Evolutionary conservation across 2,329 filamentous ascomycete genomes (phyloP).

Genomic region (Sclerotinia subarctica): DNA sequence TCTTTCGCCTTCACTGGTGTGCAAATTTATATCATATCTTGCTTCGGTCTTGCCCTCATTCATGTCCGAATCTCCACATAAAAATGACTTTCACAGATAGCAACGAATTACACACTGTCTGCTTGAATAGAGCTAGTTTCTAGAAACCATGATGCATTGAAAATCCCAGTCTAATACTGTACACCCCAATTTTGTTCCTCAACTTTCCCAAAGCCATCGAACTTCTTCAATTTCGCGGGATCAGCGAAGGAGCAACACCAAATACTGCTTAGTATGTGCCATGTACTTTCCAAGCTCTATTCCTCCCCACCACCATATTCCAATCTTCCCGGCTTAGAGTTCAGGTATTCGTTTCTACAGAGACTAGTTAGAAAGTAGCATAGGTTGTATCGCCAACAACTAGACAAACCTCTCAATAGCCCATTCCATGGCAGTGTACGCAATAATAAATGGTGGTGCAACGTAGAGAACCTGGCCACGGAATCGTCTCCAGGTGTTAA

Average conservation of each 20-base stretch:
- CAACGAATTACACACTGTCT: background rate
- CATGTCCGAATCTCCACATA: background rate
- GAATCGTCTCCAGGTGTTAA: conserved; percentile 91
- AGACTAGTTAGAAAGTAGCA: background rate
- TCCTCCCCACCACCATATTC: conserved; percentile 47
- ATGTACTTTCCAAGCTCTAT: conserved; percentile 26
- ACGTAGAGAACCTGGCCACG: conserved; percentile 86
- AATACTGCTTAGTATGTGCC: conserved; percentile 29
- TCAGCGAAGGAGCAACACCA: conserved; percentile 31
- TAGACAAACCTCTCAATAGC: conserved; percentile 78
- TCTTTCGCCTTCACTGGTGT: background rate
- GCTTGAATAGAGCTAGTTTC: background rate
- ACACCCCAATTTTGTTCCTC: conserved; percentile 27
- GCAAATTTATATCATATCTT: background rate
- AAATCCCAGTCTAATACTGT: conserved; percentile 35
- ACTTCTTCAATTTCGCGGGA: conserved; percentile 22
- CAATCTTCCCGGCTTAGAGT: conserved; percentile 70
- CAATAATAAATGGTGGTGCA: conserved; percentile 71
- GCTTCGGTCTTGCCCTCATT: background rate
- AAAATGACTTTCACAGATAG: background rate
- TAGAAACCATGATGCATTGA: conserved; percentile 28
- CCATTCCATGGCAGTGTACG: conserved; percentile 86
- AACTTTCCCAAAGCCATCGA: conserved; percentile 22
- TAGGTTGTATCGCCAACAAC: background rate
- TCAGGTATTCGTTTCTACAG: conserved; percentile 72